Conservation (phyloP, 257 asterid species). For the Sherardia arvensis region DNA sequence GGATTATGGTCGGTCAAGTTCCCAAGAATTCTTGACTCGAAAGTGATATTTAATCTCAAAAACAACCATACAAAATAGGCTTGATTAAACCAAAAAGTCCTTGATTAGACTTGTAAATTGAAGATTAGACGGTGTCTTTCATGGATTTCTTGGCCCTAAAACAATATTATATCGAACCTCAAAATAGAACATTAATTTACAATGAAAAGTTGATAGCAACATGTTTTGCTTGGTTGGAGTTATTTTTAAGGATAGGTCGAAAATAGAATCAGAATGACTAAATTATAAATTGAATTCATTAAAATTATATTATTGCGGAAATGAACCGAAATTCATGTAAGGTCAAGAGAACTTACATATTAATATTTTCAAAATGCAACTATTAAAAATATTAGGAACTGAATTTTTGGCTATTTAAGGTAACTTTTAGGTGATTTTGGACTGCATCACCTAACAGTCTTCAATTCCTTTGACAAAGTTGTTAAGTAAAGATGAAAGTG, state of each 20-base stretch:
- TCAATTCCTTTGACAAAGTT: neutral
- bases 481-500: neutral
- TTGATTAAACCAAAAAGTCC: constrained; percentile 9
- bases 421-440: neutral
- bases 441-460: neutral
- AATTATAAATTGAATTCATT: too few relatives aligned
- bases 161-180: neutral
- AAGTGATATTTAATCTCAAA: neutral
- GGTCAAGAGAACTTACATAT: too few relatives aligned
- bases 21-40: constrained; percentile 6
- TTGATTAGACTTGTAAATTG: neutral
- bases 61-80: neutral
- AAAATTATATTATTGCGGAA: too few relatives aligned
- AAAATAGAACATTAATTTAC: neutral
- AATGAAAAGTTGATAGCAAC: constrained; percentile 1
- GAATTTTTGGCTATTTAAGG: neutral
- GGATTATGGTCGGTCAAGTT: constrained; percentile 9
- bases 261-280: too few relatives aligned
- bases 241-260: too few relatives aligned
- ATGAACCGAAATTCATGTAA: too few relatives aligned
- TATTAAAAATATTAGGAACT: too few relatives aligned
- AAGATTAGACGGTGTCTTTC: neutral
- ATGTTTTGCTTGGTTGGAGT: too few relatives aligned
- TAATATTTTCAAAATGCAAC: too few relatives aligned
- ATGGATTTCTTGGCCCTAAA: constrained; percentile 9